Base-by-base conservation (phyloP, 2,329 filamentous ascomycete species). In the Penicillium sp. region DNA sequence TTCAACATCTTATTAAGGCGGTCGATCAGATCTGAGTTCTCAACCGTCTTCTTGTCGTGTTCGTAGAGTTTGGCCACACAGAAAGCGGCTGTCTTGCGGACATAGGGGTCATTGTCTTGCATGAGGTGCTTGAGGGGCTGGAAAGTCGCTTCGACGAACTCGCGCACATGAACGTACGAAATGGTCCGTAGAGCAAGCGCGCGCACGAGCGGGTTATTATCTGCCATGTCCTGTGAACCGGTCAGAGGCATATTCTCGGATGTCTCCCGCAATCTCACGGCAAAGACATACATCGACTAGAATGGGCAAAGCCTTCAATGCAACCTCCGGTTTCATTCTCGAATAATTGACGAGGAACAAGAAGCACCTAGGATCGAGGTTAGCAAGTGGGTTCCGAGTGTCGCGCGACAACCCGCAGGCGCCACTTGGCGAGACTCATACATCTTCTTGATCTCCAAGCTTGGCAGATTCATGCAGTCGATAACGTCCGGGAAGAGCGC, bases 401-500 rank as follows among this genome's bases (percentile, higher is more conserved):
- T n/a, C 11, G 6, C 14, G 24, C 7, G 9, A n/a, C 11, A 41
- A 25, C 10, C 31, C 35, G 22, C 40, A 40, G 20, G n/a, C 35
- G 8, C 35, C 4, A 10, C 18, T 38, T 18, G 4, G 39, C 10
- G 40, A 36, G 39, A 30, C 22, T 16, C 31, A 28, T 78, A 96
- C 94, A 99, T 99, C 81, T 99, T 99, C 83, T 99, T 99, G 76
- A 99, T 96, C 75, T 99, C 94, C 71, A 99, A 77, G 65, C 89
- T 95, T 46, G 87, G 88, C 56, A 99, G 89, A 63, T 89, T 85
- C 94, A 99, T 99, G 79, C 92, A 97, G 57, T 81, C 86, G 63
- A 99, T 89, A 54, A 99, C 88, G 69, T 99, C 94, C 16, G 92
- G 91, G 64, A 99, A 99, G 46, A 99, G 79, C 35, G 90, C 91